Conservation (phyloP, 176 grass and related monocot genomes). For the Hsuehochloa calcarea region DNA sequence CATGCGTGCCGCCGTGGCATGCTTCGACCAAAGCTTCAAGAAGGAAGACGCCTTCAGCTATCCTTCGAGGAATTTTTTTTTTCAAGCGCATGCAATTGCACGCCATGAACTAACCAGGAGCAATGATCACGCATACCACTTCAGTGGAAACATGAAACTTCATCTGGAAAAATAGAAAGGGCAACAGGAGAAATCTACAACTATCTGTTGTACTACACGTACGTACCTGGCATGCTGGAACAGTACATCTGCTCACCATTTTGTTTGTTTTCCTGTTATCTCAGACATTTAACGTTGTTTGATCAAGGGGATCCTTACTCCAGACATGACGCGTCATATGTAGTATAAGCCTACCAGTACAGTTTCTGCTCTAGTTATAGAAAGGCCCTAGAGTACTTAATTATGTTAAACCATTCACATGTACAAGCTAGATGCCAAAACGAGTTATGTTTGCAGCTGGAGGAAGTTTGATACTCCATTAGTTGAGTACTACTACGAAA, state of each 20-base stretch:
- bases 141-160: background rate
- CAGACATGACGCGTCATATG: background rate
- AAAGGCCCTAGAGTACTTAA: background rate
- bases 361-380: background rate
- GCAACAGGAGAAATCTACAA: background rate
- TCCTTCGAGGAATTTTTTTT: background rate
- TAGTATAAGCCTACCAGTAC: background rate
- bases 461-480: no score
- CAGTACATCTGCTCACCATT: background rate
- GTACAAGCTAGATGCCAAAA: no score
- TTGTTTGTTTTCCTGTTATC: background rate
- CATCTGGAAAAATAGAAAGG: background rate
- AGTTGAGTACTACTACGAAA: background rate
- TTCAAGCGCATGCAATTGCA: background rate
- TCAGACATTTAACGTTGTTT: background rate
- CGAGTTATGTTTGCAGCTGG: no score
- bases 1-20: background rate
- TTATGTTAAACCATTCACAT: no score
- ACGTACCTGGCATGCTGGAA: background rate
- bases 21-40: background rate
- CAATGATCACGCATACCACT: slow-evolving; percentile 18
- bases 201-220: background rate
- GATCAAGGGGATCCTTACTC: background rate
- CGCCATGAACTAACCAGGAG: background rate
- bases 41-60: background rate